A percentile compares a stretch with the other conserved stretches of the same genome.
phyloP scores from a whole-genome alignment of 2,329 filamentous ascomycete species.

The Cercospora brassicicola region DNA sequence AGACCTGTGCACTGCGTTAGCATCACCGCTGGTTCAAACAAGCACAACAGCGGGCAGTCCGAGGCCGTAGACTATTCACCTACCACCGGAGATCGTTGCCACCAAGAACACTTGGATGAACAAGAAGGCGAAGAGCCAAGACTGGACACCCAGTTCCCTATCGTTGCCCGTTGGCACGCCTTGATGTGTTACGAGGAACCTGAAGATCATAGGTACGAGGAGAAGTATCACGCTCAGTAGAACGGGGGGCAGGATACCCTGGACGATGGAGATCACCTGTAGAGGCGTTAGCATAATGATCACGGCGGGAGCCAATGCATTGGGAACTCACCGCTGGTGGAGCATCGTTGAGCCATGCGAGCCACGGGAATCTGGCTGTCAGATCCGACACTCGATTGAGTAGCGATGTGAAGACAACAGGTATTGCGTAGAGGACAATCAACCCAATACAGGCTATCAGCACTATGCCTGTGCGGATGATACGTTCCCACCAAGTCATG shows the following conservation, averaged over 20 bases:
- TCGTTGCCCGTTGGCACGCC: conserved; percentile 81
- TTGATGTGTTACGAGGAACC: conserved; percentile 69
- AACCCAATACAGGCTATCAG: conserved; percentile 68
- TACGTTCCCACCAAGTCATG: conserved; percentile 89
- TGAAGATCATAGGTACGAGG: conserved; percentile 77
- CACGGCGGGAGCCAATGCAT: neutral
- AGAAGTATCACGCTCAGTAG: conserved; percentile 75
- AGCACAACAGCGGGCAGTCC: neutral
- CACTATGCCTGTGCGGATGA: conserved; percentile 68
- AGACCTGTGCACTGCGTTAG: neutral
- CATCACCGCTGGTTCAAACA: neutral
- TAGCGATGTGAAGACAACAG: conserved; percentile 82
- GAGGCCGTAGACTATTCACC: conserved; percentile 55
- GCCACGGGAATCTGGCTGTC: conserved; percentile 65
- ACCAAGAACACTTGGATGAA: conserved; percentile 94
- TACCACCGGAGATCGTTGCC: conserved; percentile 78
- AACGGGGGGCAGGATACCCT: conserved; percentile 81
- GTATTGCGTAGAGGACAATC: conserved; percentile 85
- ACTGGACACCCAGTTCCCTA: conserved; percentile 78
- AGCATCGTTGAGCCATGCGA: conserved; percentile 66
- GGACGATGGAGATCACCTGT: conserved; percentile 63
- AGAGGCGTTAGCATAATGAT: neutral
- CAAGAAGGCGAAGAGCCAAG: conserved; percentile 89
- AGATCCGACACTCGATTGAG: conserved; percentile 75
- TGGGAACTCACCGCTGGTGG: conserved; percentile 47